A percentile compares a stretch with the other conserved stretches of the same genome.
Conservation (phyloP, 2,329 filamentous ascomycete genomes). For the Hymenoscyphus linearis region DNA sequence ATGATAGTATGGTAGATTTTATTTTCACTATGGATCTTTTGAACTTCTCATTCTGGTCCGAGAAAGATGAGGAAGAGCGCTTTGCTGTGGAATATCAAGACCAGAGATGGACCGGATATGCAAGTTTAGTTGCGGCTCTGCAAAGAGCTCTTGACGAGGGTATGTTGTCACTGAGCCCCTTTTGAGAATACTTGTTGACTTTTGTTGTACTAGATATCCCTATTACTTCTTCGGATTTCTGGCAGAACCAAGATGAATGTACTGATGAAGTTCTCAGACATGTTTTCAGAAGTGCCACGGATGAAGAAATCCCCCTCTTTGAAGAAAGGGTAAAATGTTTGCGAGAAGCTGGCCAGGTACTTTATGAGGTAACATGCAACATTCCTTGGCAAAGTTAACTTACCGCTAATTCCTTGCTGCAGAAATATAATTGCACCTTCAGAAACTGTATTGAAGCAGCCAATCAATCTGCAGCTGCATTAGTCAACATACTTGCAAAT, state of each 20-base stretch:
- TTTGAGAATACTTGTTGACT: constrained; percentile 14
- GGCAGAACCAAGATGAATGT: constrained; percentile 71
- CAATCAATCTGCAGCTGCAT: constrained; percentile 69
- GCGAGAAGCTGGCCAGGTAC: constrained; percentile 73
- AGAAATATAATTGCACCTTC: constrained; percentile 74
- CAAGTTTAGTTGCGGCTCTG: constrained; percentile 83
- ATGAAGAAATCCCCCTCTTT: constrained; percentile 82
- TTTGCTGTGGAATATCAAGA: constrained; percentile 81
- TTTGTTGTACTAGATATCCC: constrained; percentile 57
- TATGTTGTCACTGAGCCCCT: constrained; percentile 32
- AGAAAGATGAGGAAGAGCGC: constrained; percentile 56
- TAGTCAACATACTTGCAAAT: constrained; percentile 80
- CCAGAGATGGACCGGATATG: constrained; percentile 87
- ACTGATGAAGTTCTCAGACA: constrained; percentile 67
- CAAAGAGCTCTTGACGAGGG: constrained; percentile 86
- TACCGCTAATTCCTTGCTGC: constrained; percentile 14
- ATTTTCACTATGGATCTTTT: constrained; percentile 96
- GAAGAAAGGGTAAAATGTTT: constrained; percentile 72
- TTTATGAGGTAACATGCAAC: constrained; percentile 60
- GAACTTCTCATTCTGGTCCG: constrained; percentile 97
- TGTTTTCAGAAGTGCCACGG: constrained; percentile 81
- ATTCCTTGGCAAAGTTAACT: background rate
- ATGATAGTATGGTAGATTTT: constrained; percentile 78
- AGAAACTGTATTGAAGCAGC: constrained; percentile 68
- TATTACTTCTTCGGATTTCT: constrained; percentile 84